phyloP scores from a whole-genome alignment of 768 basidiomycete species.

The Cystobasidium onofrii region DNA sequence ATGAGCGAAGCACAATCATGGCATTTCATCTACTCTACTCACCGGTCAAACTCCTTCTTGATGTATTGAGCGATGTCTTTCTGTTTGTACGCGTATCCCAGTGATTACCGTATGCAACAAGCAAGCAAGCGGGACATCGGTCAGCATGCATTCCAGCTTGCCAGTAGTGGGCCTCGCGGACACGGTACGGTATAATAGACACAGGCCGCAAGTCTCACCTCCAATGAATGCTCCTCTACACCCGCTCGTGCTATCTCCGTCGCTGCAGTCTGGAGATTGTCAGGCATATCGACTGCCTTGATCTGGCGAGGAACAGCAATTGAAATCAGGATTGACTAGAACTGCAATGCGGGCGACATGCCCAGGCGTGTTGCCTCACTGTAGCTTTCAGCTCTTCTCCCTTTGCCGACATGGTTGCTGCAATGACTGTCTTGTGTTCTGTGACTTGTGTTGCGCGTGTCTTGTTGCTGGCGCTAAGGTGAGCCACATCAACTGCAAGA shows the following conservation, averaged over 20 bases:
- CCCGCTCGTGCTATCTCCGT: conserved; percentile 24
- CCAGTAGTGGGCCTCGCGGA: too few relatives aligned
- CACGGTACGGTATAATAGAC: too few relatives aligned
- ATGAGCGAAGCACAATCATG: too few relatives aligned
- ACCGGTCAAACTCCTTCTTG: conserved; percentile 66
- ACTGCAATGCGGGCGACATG: too few relatives aligned
- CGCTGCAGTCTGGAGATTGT: conserved; percentile 14
- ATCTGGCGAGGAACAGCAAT: neutral
- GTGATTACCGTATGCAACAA: too few relatives aligned
- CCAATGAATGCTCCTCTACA: conserved; percentile 11
- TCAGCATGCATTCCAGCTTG: neutral
- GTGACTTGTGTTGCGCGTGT: neutral
- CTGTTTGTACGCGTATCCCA: neutral
- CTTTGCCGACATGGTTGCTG: neutral
- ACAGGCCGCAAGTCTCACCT: neutral
- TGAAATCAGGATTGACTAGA: neutral
- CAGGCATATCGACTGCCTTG: conserved; percentile 31
- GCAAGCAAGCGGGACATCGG: neutral
- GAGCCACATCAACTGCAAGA: too few relatives aligned
- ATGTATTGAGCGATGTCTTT: conserved; percentile 31
- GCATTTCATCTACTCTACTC: too few relatives aligned
- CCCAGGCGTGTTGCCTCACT: too few relatives aligned
- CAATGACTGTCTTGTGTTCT: neutral
- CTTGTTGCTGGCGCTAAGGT: neutral
- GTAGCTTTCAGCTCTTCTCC: neutral